Evolutionary conservation across 192 early-diverging fungal species (phyloP), one percentile per base, ranked within the genome.

Genomic region (Gryganskiella cystojenkinii): DNA sequence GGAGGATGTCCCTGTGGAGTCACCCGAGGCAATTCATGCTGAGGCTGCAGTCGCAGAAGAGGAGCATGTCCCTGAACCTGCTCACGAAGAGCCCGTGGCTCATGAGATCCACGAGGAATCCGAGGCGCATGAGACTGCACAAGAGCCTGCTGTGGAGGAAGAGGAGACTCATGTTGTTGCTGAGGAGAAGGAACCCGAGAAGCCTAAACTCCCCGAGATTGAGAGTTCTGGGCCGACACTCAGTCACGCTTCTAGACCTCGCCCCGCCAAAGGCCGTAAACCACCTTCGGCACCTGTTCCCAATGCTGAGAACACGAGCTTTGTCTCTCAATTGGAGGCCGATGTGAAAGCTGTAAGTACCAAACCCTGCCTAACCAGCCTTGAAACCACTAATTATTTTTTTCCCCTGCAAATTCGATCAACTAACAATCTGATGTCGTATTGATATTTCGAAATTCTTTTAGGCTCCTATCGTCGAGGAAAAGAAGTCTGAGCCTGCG

Each of bases 341-440:
- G 74, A 78, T 34, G 74, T 78, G 45, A 78, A 78, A 47, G 74
- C 74, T 45, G 74, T 78, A 78, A 69, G 66, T 56, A 20, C n/a
- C n/a, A n/a, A n/a, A n/a, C n/a, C n/a, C n/a, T n/a, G n/a, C n/a
- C n/a, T n/a, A 11, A 31, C 13, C 1, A 20, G 25, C 6, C 44
- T 62, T 47, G 31, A 7, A 4, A 7, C 42, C 9, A 43, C 1
- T 33, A 28, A 24, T 0, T 31, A 9, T 47, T 33, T 35, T 2
- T 27, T 49, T 33, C 6, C 45, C 8, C 37, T 40, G 13, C 37
- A 13, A n/a, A n/a, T 20, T 10, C 7, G 19, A 25, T 55, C n/a
- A 4, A 58, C 14, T 58, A 60, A 45, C 7, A 22, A 46, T 37
- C 8, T 44, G 24, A 37, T 13, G 42, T 17, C 14, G 52, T 30